Percentiles rank a stretch among this genome's conserved stretches.
Evolutionary conservation across 2,329 filamentous ascomycete genomes (phyloP).

Genomic region (Venturiaceae sp.): DNA sequence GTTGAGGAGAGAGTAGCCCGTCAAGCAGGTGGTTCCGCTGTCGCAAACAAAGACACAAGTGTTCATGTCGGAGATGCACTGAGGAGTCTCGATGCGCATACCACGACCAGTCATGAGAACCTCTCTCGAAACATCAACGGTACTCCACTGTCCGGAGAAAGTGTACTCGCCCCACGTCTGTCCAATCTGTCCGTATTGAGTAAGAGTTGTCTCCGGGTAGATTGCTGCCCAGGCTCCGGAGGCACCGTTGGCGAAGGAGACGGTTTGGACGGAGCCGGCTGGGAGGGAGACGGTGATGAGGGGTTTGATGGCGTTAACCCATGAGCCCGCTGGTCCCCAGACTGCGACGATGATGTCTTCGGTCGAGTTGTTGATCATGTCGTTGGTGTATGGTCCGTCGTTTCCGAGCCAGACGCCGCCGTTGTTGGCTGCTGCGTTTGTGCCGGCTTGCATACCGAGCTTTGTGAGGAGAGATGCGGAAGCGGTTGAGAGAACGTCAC

Average conservation of each 20-base stretch:
- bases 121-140: slow-evolving; percentile 33
- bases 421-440: slow-evolving; percentile 16
- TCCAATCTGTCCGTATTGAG: slow-evolving; percentile 27
- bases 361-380: slow-evolving; percentile 24
- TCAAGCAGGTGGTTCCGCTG: slow-evolving; percentile 21
- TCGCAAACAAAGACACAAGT: slow-evolving; percentile 35
- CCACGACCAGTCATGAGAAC: slow-evolving; percentile 33
- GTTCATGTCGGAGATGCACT: slow-evolving; percentile 32
- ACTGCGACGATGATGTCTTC: slow-evolving; percentile 23
- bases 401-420: slow-evolving; percentile 25
- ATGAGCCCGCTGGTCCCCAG: slow-evolving; percentile 25
- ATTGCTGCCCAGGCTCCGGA: slow-evolving; percentile 31
- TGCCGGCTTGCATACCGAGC: background rate
- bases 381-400: slow-evolving; percentile 22
- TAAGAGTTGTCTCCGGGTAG: slow-evolving; percentile 22
- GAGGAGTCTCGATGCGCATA: slow-evolving; percentile 27
- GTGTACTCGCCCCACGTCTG: slow-evolving; percentile 38
- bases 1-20: slow-evolving; percentile 29
- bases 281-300: slow-evolving; percentile 30
- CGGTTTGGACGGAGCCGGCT: slow-evolving; percentile 22
- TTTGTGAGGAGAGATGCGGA: background rate
- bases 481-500: background rate
- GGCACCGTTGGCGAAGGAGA: slow-evolving; percentile 27
- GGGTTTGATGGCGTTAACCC: slow-evolving; percentile 20
- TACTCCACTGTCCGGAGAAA: slow-evolving; percentile 23